Evolutionary conservation across 306 rosid genomes (phyloP), one percentile per base, ranked within the genome.

Genomic region (Amphicarpaea edgeworthii): DNA sequence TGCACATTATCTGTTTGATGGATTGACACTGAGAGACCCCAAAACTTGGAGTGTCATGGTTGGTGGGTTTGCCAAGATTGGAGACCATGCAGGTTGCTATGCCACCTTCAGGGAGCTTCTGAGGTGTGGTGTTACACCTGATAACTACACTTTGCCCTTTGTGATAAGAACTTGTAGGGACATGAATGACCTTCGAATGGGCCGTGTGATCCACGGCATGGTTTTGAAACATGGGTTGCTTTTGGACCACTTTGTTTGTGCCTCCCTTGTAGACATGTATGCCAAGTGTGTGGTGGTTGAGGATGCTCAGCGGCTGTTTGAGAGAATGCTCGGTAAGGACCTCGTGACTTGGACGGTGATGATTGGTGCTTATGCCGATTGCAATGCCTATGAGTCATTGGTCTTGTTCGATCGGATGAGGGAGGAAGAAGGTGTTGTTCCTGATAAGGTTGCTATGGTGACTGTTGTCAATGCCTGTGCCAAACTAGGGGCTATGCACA

Each of bases 261-360:
- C 90, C 0, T 76, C 97, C 3, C 78, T 93, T 8, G 91, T 90
- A 1, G 93, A 90, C 50, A 83, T 89, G 96, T 90, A 89, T 79
- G 89, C 86, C 0, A 89, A 84, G 81, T 90, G 91, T 15, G 47
- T 12, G 71, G 85, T 51, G 20, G 78, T 86, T 12, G 89, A 82
- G 60, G 91, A 85, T 70, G 94, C 91, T 3, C 79, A 68, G 3
- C 64, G 45, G 15, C 7, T 93, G 86, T 93, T 93, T 46, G 91
- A 85, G 49, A 72, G 82, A 71, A 86, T 93, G 97, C 79, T 11
- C 8, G 50, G 70, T 9, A 93, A 83, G 72, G 91, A 89, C 61
- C 88, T 86, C 24, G 87, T 89, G 28, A 82, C 86, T 3, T 93
- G 97, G 97, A 93, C 93, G 0, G 93, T 93, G 70, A 86, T 91